Evolutionary conservation across 108 stramenopile genomes (phyloP).

Genomic region (Tribonema minus): DNA sequence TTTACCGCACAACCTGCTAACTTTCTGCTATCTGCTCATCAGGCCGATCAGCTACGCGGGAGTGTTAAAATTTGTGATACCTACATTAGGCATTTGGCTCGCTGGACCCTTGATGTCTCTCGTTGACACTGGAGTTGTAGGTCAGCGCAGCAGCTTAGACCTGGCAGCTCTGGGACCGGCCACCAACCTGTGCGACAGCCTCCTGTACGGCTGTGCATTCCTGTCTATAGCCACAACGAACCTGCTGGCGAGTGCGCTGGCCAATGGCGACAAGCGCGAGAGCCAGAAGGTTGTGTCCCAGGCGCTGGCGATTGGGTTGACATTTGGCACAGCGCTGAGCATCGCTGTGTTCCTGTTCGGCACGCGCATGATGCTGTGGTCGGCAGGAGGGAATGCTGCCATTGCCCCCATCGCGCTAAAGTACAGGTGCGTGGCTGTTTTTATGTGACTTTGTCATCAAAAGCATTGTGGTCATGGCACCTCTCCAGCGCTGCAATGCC

Average conservation of each 20-base stretch:
- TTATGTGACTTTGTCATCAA: not conserved
- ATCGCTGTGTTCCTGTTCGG: slow-evolving; percentile 19
- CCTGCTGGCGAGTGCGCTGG: slow-evolving; percentile 67
- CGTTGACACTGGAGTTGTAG: slow-evolving; percentile 60
- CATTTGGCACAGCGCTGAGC: no score
- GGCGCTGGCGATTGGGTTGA: slow-evolving; percentile 37
- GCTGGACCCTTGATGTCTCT: slow-evolving; percentile 81
- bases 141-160: slow-evolving; percentile 54
- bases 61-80: slow-evolving; percentile 43
- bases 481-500: not conserved
- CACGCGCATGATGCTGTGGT: slow-evolving; percentile 1
- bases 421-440: no score
- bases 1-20: no score
- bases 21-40: no score
- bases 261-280: slow-evolving; percentile 53
- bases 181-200: slow-evolving; percentile 76
- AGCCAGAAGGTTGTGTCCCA: slow-evolving; percentile 14
- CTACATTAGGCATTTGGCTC: slow-evolving; percentile 67
- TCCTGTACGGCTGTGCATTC: slow-evolving; percentile 74
- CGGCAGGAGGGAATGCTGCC: slow-evolving; percentile 25
- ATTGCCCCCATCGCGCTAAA: not conserved
- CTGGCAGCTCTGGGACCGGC: slow-evolving; percentile 89
- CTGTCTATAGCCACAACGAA: slow-evolving; percentile 90
- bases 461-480: not conserved
- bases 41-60: no score